These are phyloP conservation scores for Penicillium brevicompactum DNA, from an alignment of 2,329 filamentous ascomycete genomes.

Conservation along the genomic window DNA sequence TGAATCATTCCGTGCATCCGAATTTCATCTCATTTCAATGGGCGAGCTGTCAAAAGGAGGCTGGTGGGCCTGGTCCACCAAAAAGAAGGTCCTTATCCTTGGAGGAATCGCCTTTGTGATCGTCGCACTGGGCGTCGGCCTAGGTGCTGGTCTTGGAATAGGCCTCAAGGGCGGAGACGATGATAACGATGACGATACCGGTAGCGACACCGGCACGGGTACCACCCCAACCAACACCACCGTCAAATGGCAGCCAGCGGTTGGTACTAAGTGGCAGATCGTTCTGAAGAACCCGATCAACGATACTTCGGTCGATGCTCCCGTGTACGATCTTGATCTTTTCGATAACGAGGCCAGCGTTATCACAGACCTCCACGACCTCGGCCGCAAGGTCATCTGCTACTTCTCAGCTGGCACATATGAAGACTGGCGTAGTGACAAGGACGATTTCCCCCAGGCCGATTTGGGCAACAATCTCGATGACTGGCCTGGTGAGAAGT, in stretches of 20 bases:
- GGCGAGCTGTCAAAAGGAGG: conserved; percentile 23
- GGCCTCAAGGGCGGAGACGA: conserved; percentile 47
- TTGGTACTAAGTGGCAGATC: conserved; percentile 64
- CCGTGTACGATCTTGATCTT: conserved; percentile 64
- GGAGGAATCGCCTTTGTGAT: conserved; percentile 30
- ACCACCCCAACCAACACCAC: conserved; percentile 27
- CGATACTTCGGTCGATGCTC: conserved; percentile 53
- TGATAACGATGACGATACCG: conserved; percentile 26
- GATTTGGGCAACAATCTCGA: conserved; percentile 63
- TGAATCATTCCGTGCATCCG: neutral
- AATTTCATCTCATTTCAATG: neutral
- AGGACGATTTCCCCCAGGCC: conserved; percentile 52
- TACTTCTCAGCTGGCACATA: conserved; percentile 75
- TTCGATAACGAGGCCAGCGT: conserved; percentile 54
- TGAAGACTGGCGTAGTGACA: conserved; percentile 65
- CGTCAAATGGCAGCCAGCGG: conserved; percentile 55
- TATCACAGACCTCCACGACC: conserved; percentile 51
- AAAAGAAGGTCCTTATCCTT: conserved; percentile 36
- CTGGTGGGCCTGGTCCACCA: conserved; percentile 33
- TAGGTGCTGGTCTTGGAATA: conserved; percentile 61
- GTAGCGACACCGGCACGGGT: conserved; percentile 27
- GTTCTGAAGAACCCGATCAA: conserved; percentile 49
- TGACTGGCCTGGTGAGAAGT: conserved; percentile 68
- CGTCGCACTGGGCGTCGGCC: conserved; percentile 55
- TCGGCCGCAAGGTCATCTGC: conserved; percentile 67